Conservation (phyloP, 345 rosid species). For the Syzygium grande region DNA sequence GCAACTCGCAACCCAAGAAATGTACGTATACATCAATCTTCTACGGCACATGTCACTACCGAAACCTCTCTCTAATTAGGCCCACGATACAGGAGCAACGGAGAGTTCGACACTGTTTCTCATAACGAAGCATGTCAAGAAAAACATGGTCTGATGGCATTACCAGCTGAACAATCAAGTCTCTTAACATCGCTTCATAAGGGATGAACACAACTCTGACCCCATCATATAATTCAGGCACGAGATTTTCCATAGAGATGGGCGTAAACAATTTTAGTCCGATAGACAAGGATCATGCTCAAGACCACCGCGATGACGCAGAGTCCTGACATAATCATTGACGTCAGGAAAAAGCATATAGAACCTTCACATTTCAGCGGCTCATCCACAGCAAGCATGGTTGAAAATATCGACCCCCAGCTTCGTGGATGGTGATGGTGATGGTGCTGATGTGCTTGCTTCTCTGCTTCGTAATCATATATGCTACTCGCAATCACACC, state of each 20-base stretch:
- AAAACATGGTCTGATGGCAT: background rate
- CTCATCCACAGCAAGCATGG: slow-evolving; percentile 31
- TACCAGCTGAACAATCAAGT: background rate
- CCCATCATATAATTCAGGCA: slow-evolving; percentile 9
- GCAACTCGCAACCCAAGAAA: background rate
- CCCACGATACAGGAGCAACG: background rate
- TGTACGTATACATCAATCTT: background rate
- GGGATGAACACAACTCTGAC: background rate
- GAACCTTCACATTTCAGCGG: slow-evolving; percentile 67
- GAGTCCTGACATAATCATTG: slow-evolving; percentile 88
- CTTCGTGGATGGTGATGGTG: slow-evolving; percentile 7
- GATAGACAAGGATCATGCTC: slow-evolving; percentile 83
- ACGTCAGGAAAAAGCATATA: slow-evolving; percentile 87
- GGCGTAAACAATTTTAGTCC: slow-evolving; percentile 74
- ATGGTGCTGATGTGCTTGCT: slow-evolving; percentile 46
- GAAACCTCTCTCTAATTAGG: background rate
- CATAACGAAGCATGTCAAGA: background rate
- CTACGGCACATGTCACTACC: background rate
- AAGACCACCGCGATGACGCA: slow-evolving; percentile 60
- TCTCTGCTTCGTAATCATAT: slow-evolving; percentile 85
- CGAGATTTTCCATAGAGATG: slow-evolving; percentile 75
- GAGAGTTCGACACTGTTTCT: background rate
- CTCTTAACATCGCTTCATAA: background rate
- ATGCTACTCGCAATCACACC: slow-evolving; percentile 86
- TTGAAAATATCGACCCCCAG: slow-evolving; percentile 15